Percentiles rank a stretch among this genome's conserved stretches.
Evolutionary conservation across 2,329 filamentous ascomycete genomes (phyloP).

Genomic region (Cladosporium colombiae): DNA sequence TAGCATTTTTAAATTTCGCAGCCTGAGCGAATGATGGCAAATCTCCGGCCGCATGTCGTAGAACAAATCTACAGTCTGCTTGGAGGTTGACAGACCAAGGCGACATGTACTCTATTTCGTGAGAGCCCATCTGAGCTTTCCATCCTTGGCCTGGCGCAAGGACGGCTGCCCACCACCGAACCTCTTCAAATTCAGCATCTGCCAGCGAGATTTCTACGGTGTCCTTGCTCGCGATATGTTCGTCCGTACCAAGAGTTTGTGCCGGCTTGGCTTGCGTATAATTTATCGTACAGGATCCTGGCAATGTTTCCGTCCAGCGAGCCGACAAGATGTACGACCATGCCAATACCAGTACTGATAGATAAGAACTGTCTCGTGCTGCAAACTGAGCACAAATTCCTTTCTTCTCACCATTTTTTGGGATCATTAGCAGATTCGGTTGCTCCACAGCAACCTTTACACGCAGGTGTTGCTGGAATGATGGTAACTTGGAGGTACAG

Average conservation of each 20-base stretch:
- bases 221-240: neutral
- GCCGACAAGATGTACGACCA: constrained; percentile 2
- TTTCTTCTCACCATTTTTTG: neutral
- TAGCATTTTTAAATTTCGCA: neutral
- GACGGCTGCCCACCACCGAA: neutral
- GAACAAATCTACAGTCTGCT: neutral
- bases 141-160: neutral
- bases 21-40: neutral
- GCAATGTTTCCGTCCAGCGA: neutral
- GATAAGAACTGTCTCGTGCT: neutral
- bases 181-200: neutral
- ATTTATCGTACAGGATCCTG: neutral
- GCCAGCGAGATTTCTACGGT: neutral
- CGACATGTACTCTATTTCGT: neutral
- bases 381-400: neutral
- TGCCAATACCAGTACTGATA: neutral
- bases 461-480: neutral
- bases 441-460: neutral
- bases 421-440: neutral
- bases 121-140: neutral
- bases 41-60: neutral
- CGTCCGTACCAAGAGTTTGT: neutral
- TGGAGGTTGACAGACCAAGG: neutral
- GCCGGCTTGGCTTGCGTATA: neutral
- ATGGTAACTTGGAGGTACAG: neutral